phyloP scores from a whole-genome alignment of 2,329 filamentous ascomycete species.

The Spiromastix sp. region DNA sequence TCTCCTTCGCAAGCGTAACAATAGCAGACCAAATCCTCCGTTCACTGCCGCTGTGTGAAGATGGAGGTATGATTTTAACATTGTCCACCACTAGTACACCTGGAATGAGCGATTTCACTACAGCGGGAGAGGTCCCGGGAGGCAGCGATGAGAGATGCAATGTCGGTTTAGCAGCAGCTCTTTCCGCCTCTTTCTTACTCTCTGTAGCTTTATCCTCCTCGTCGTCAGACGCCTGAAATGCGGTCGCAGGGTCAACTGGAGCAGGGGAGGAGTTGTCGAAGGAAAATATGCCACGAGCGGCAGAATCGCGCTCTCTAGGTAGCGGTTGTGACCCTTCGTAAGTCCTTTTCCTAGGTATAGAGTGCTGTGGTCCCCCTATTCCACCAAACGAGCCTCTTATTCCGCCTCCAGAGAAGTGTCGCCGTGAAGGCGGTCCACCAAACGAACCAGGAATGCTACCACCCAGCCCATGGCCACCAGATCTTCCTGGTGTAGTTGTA shows the following conservation, averaged over 20 bases:
- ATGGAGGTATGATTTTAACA: slow-evolving; percentile 58
- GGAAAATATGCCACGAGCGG: slow-evolving; percentile 29
- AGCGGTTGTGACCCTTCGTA: slow-evolving; percentile 30
- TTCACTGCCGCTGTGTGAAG: slow-evolving; percentile 38
- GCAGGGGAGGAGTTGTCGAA: slow-evolving; percentile 26
- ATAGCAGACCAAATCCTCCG: slow-evolving; percentile 67
- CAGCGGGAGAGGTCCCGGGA: slow-evolving; percentile 39
- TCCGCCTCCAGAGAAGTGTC: slow-evolving; percentile 48
- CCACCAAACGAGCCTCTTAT: slow-evolving; percentile 41
- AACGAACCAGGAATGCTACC: slow-evolving; percentile 21
- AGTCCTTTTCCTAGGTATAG: slow-evolving; percentile 33
- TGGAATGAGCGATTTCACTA: slow-evolving; percentile 39
- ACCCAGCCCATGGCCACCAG: slow-evolving; percentile 22
- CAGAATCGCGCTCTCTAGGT: slow-evolving; percentile 24
- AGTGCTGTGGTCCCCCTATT: slow-evolving; percentile 33
- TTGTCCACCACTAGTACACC: slow-evolving; percentile 56
- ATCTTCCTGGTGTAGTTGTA: slow-evolving; percentile 13
- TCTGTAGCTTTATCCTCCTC: slow-evolving; percentile 34
- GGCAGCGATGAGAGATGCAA: slow-evolving; percentile 45
- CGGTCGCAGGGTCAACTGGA: slow-evolving; percentile 25
- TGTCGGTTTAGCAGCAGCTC: slow-evolving; percentile 43
- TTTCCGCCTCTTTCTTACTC: slow-evolving; percentile 34
- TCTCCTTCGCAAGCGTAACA: slow-evolving; percentile 69
- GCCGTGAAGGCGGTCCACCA: slow-evolving; percentile 38
- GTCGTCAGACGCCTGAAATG: slow-evolving; percentile 31